phyloP scores from a whole-genome alignment of 352 stramenopile species.

The Globisporangium perplexum region DNA sequence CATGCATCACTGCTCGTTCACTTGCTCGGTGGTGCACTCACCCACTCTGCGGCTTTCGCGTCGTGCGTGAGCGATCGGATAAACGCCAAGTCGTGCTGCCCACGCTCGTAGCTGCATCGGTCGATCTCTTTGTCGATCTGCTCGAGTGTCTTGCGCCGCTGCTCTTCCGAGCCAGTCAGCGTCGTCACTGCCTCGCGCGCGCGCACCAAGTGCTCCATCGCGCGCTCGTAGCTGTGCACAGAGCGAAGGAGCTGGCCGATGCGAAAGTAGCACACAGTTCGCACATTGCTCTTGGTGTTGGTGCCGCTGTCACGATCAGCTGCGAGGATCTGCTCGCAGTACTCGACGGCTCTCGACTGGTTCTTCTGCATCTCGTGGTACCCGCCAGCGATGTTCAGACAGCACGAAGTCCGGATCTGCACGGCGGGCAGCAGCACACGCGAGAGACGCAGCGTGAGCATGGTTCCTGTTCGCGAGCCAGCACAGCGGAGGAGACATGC shows the following conservation, averaged over 20 bases:
- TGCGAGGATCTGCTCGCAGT: slow-evolving; percentile 39
- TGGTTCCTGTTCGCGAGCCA: not conserved
- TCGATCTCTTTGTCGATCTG: slow-evolving; percentile 44
- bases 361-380: slow-evolving; percentile 63
- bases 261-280: slow-evolving; percentile 35
- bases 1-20: not conserved
- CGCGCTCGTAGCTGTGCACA: slow-evolving; percentile 43
- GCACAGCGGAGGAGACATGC: not conserved
- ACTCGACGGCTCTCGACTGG: slow-evolving; percentile 20
- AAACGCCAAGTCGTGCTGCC: slow-evolving; percentile 49
- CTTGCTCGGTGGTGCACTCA: not conserved
- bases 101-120: slow-evolving; percentile 57
- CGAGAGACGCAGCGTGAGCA: not conserved
- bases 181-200: slow-evolving; percentile 7
- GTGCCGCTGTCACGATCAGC: slow-evolving; percentile 15
- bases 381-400: slow-evolving; percentile 58
- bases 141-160: slow-evolving; percentile 5
- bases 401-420: slow-evolving; percentile 35
- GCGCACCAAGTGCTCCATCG: slow-evolving; percentile 20
- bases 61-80: slow-evolving; percentile 24
- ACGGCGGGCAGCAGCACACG: slow-evolving; percentile 1
- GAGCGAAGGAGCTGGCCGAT: slow-evolving; percentile 43
- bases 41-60: not conserved
- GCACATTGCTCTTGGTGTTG: slow-evolving; percentile 7
- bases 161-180: not conserved